Conservation (phyloP, 768 basidiomycete species). For the Chiua virens region DNA sequence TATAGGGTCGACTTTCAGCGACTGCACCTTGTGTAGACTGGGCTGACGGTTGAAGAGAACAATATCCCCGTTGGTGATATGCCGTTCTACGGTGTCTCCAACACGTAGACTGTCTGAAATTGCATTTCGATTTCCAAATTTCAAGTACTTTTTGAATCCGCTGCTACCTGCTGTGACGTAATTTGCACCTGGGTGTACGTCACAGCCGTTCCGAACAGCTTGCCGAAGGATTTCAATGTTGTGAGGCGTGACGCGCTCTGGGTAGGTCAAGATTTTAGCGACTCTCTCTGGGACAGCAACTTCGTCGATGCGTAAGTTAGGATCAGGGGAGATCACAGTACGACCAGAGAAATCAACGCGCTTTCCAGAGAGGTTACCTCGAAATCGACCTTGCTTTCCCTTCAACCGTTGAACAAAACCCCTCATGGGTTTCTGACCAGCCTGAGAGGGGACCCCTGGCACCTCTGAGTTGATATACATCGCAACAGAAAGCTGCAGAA, state of each 20-base stretch:
- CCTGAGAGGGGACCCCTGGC: conserved; percentile 86
- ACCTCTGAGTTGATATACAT: conserved; percentile 98
- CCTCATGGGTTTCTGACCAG: conserved; percentile 91
- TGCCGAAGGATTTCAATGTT: conserved; percentile 77
- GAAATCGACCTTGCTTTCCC: conserved; percentile 98
- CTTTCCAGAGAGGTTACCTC: conserved; percentile 97
- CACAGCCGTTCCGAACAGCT: conserved; percentile 85
- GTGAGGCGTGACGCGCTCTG: conserved; percentile 90
- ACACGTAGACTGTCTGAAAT: conserved; percentile 81
- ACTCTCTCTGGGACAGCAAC: conserved; percentile 97
- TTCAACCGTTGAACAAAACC: conserved; percentile 98
- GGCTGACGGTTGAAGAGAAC: conserved; percentile 99
- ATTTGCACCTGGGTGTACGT: conserved; percentile 93
- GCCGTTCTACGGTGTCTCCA: conserved; percentile 93
- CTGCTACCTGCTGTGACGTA: conserved; percentile 82
- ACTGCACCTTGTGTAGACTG: conserved; percentile 85
- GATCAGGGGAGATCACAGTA: conserved; percentile 98
- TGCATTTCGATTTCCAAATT: conserved; percentile 77
- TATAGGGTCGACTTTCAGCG: not conserved
- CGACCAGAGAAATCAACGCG: conserved; percentile 98
- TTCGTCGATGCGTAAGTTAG: conserved; percentile 98
- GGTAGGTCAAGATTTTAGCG: conserved; percentile 93
- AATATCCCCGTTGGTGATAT: conserved; percentile 93
- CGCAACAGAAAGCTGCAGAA: conserved; percentile 89
- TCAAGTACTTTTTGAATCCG: conserved; percentile 82